Percentiles rank a stretch among this genome's conserved stretches.
Evolutionary conservation across 2,329 filamentous ascomycete genomes (phyloP).

Genomic region (Biscogniauxia mediterranea): DNA sequence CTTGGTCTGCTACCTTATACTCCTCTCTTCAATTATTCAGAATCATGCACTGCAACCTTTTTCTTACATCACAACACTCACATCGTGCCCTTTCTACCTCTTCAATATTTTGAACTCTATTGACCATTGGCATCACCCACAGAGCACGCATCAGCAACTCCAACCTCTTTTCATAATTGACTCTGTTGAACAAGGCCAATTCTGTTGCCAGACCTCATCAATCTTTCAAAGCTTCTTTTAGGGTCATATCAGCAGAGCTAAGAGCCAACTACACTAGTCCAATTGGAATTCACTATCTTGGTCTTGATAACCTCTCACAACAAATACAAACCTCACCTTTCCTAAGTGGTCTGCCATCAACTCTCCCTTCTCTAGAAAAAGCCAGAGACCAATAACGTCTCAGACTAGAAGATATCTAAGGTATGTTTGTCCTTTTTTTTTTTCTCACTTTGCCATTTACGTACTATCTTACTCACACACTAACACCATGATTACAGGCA

Average conservation of each 20-base stretch:
- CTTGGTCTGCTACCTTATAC: not conserved
- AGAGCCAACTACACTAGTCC: no score
- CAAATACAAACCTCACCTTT: not conserved
- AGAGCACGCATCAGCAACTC: no score
- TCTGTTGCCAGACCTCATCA: not conserved
- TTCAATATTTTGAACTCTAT: no score
- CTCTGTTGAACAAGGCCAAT: not conserved
- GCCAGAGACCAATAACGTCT: not conserved
- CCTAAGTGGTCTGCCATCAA: not conserved
- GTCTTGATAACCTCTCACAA: not conserved
- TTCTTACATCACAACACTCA: no score
- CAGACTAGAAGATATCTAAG: not conserved
- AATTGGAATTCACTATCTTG: not conserved
- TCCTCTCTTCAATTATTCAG: not conserved
- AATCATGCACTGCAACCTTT: not conserved
- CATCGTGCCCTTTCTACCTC: no score
- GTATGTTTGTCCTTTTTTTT: not conserved
- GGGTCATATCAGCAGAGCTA: not conserved
- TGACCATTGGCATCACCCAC: no score
- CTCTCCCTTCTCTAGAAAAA: not conserved
- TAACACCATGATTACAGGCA: no score
- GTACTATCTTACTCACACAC: not conserved
- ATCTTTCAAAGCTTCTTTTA: not conserved
- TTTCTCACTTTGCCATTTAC: not conserved
- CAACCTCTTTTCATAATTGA: not conserved